These are phyloP conservation scores for Acmispon strigosus DNA, from an alignment of 306 rosid genomes.

Conservation along the genomic window DNA sequence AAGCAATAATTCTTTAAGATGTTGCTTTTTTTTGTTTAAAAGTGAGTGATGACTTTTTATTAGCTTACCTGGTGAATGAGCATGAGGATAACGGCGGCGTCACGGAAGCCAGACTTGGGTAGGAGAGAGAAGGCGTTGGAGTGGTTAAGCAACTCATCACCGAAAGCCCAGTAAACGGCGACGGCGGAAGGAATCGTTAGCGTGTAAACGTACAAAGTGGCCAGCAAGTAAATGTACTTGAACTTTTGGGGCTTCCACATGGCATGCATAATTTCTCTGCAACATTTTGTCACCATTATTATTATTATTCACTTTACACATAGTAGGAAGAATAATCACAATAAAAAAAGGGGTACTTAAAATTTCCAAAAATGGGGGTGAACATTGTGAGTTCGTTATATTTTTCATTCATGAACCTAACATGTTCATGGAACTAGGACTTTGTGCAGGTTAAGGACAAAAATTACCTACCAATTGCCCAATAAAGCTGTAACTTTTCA, in stretches of 20 bases:
- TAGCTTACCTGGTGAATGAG: constrained; percentile 76
- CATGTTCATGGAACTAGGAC: neutral
- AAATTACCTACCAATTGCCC: neutral
- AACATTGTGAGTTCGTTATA: neutral
- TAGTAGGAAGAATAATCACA: neutral
- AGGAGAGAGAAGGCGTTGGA: constrained; percentile 85
- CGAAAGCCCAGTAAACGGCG: constrained; percentile 89
- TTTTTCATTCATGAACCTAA: neutral
- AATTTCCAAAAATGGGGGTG: neutral
- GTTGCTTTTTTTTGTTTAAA: neutral
- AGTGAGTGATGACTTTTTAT: neutral
- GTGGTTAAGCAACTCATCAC: constrained; percentile 68
- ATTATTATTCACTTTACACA: constrained; percentile 1
- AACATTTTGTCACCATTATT: constrained; percentile 1
- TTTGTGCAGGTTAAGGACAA: neutral
- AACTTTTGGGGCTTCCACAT: constrained; percentile 98
- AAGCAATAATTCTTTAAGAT: neutral
- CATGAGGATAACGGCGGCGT: constrained; percentile 85
- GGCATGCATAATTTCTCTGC: constrained; percentile 95
- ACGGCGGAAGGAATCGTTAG: constrained; percentile 77
- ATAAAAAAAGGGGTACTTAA: neutral
- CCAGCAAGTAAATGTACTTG: constrained; percentile 73
- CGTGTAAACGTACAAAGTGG: constrained; percentile 85
- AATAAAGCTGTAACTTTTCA: neutral
- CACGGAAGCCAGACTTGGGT: constrained; percentile 61